phyloP scores from a whole-genome alignment of 768 basidiomycete species.

The Boletus subparvulus region DNA sequence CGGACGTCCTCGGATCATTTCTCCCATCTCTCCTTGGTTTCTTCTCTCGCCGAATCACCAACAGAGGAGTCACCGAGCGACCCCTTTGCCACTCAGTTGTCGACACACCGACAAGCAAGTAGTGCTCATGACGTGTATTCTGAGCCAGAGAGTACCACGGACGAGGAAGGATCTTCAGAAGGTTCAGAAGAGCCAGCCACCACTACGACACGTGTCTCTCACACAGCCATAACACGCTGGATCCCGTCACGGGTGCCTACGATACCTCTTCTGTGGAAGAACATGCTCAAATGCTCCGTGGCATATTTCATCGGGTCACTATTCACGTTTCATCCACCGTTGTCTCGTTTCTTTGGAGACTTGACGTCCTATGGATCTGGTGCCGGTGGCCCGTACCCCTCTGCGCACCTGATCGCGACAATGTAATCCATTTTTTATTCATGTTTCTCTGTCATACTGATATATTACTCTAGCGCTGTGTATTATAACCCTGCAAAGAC shows the following conservation, averaged over 20 bases:
- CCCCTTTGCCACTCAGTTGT: background rate
- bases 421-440: slow-evolving; percentile 46
- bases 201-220: slow-evolving; percentile 7
- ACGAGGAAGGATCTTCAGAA: slow-evolving; percentile 16
- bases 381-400: slow-evolving; percentile 58
- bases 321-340: slow-evolving; percentile 83
- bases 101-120: background rate
- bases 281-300: slow-evolving; percentile 87
- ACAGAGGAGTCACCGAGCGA: background rate
- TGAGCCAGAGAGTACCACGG: background rate
- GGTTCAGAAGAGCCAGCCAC: slow-evolving; percentile 13
- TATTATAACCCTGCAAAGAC: slow-evolving; percentile 96
- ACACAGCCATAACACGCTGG: slow-evolving; percentile 6
- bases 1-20: slow-evolving; percentile 3
- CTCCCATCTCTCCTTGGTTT: background rate
- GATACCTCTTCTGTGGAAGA: slow-evolving; percentile 55
- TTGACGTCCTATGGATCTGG: slow-evolving; percentile 51
- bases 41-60: slow-evolving; percentile 4
- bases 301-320: slow-evolving; percentile 89
- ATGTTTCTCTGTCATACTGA: background rate
- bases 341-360: slow-evolving; percentile 70
- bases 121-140: background rate
- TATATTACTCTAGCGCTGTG: slow-evolving; percentile 51
- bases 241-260: slow-evolving; percentile 30
- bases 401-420: slow-evolving; percentile 91